Conservation (phyloP, 768 basidiomycete species). For the Tremella mesenterica region DNA sequence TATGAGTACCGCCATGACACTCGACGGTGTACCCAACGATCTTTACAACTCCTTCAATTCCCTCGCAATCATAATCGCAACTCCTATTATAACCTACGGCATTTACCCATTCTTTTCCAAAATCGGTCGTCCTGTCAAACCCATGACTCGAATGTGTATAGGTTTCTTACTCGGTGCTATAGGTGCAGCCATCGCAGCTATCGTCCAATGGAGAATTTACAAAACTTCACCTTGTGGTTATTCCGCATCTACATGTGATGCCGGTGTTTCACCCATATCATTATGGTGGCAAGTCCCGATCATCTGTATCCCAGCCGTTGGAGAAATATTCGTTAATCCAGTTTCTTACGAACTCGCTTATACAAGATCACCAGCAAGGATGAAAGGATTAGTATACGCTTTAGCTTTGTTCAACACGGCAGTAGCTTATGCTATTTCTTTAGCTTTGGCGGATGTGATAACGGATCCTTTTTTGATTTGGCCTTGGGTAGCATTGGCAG, state of each 20-base stretch:
- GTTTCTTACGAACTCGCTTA: slow-evolving; percentile 44
- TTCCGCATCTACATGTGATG: slow-evolving; percentile 35
- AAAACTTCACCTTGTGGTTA: slow-evolving; percentile 39
- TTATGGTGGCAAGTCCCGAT: slow-evolving; percentile 38
- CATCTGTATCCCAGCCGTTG: slow-evolving; percentile 24
- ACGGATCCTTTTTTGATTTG: slow-evolving; percentile 43
- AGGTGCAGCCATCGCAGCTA: slow-evolving; percentile 36
- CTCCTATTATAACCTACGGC: slow-evolving; percentile 39
- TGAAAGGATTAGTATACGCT: slow-evolving; percentile 44
- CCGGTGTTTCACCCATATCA: slow-evolving; percentile 18
- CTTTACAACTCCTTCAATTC: slow-evolving; percentile 41
- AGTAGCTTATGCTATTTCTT: slow-evolving; percentile 35
- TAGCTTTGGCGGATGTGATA: slow-evolving; percentile 36
- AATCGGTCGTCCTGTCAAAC: slow-evolving; percentile 30
- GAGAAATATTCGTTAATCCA: slow-evolving; percentile 42
- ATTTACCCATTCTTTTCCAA: slow-evolving; percentile 33
- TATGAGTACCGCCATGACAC: slow-evolving; percentile 38
- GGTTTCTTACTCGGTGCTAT: slow-evolving; percentile 25
- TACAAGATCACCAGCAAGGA: slow-evolving; percentile 40
- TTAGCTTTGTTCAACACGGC: slow-evolving; percentile 37
- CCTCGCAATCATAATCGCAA: slow-evolving; percentile 33
- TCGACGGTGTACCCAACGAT: slow-evolving; percentile 43
- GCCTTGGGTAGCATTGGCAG: slow-evolving; percentile 31
- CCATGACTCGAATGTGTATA: slow-evolving; percentile 34
- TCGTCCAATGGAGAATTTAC: slow-evolving; percentile 43